Evolutionary conservation across 345 rosid species (phyloP), one percentile per base, ranked within the genome.

Genomic region (Salix caprea): DNA sequence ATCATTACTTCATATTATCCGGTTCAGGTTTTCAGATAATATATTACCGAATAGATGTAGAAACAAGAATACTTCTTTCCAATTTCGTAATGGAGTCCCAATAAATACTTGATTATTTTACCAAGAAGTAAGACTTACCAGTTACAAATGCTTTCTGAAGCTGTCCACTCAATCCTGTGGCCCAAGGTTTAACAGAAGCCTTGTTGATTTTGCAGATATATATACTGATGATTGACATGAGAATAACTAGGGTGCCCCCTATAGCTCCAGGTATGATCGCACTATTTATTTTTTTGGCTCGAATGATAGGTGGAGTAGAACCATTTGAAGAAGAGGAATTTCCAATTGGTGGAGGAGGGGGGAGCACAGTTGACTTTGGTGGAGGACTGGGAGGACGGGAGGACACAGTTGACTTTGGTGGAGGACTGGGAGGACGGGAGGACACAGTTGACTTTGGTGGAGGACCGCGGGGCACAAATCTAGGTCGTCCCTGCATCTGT

Each of bases 171-270:
- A 93, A 85, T 69, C 98, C 98, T 21, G 86, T 91, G 65, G 90
- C 83, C 97, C 95, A 96, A 54, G 99, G 98, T 77, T 85, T 93
- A 80, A 93, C 94, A 40, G 91, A 89, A 61, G 89, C 96, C 85
- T 92, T 90, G 28, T 81, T 88, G 75, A 78, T 83, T 78, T 84
- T 69, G 83, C 83, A 83, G 80, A 85, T 76, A 78, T 85, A n/a
- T 54, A 87, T 26, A 80, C 86, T 70, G 71, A 83, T 58, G 42
- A 77, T 84, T n/a, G 83, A 82, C 23, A 83, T 24, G 46, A 89
- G 73, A 79, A 88, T 66, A 30, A 87, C 48, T 28, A 84, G 36
- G 10, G 82, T 58, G 2, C 91, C 92, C 28, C 90, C 95, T 19
- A 86, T 65, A n/a, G 76, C 56, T 64, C 86, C 92, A 50, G 67